Conservation (phyloP, 2,329 filamentous ascomycete genomes). For the Didymella keratinophila region DNA sequence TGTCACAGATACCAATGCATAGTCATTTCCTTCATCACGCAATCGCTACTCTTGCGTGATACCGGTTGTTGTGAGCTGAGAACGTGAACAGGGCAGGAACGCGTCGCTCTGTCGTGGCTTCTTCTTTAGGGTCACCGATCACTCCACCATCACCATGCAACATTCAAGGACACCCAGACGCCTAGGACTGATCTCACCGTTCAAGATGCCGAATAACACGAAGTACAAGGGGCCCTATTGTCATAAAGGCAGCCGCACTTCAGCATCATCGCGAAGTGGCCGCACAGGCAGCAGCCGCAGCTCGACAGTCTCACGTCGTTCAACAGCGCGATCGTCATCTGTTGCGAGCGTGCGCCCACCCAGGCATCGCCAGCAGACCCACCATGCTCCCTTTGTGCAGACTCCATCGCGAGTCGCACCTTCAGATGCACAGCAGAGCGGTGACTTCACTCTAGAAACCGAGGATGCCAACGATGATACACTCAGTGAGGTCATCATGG, state of each 20-base stretch:
- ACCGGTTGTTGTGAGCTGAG: background rate
- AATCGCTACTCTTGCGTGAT: background rate
- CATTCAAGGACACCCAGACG: background rate
- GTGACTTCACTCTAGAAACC: background rate
- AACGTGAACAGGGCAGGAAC: constrained; percentile 27
- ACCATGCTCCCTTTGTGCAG: constrained; percentile 1
- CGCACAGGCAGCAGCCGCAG: constrained; percentile 16
- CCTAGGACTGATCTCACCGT: background rate
- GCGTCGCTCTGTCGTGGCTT: constrained; percentile 28
- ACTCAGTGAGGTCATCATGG: constrained; percentile 77
- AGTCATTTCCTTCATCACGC: background rate
- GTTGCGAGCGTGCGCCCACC: constrained; percentile 7
- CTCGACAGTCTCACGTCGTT: constrained; percentile 20
- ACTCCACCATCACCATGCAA: constrained; percentile 1
- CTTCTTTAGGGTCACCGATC: constrained; percentile 13
- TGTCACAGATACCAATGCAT: constrained; percentile 19
- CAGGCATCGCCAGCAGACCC: background rate
- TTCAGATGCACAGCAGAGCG: constrained; percentile 10
- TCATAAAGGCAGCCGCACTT: constrained; percentile 23
- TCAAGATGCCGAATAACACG: constrained; percentile 26
- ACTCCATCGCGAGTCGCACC: constrained; percentile 5
- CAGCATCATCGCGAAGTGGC: constrained; percentile 19
- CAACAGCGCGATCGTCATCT: constrained; percentile 23
- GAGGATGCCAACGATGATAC: constrained; percentile 57
- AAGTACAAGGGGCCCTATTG: constrained; percentile 18